phyloP scores from a whole-genome alignment of 352 stramenopile genomes.

The Pythium oligandrum region DNA sequence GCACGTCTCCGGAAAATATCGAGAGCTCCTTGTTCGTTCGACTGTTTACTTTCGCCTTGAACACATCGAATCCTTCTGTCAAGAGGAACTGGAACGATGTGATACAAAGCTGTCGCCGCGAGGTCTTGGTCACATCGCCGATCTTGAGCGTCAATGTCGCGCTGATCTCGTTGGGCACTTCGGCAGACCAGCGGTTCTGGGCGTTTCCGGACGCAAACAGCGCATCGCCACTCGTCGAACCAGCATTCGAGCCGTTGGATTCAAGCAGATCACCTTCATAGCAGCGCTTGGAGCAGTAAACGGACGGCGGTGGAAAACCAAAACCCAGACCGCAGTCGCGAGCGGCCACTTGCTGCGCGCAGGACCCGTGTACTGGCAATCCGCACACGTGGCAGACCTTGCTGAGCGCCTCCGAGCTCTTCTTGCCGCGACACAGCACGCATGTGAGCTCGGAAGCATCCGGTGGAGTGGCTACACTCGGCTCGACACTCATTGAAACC shows the following conservation, averaged over 20 bases:
- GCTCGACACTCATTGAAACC: too few species aligned
- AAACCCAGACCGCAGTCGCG: constrained; percentile 32
- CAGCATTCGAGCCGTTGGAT: not conserved
- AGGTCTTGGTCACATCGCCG: constrained; percentile 60
- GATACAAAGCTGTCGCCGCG: constrained; percentile 61
- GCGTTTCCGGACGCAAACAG: not conserved
- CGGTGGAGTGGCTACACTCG: too few species aligned
- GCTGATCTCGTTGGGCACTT: constrained; percentile 62
- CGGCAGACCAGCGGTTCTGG: constrained; percentile 15
- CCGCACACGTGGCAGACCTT: constrained; percentile 35
- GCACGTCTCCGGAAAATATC: constrained; percentile 27
- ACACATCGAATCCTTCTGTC: constrained; percentile 69
- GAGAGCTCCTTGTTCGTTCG: constrained; percentile 51
- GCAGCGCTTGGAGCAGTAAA: constrained; percentile 40
- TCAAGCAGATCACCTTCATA: constrained; percentile 25
- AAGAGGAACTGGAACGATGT: constrained; percentile 62
- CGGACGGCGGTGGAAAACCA: constrained; percentile 22
- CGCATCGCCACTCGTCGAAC: too few species aligned
- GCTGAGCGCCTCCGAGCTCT: constrained; percentile 23
- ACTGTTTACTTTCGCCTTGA: constrained; percentile 61
- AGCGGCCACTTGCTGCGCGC: constrained; percentile 28
- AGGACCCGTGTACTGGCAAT: constrained; percentile 28
- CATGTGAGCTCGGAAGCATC: constrained; percentile 17
- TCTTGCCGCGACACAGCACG: constrained; percentile 26
- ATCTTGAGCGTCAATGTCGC: constrained; percentile 73